These are phyloP conservation scores for Cryphonectria radicalis DNA, from an alignment of 2,329 filamentous ascomycete genomes.

Conservation along the genomic window DNA sequence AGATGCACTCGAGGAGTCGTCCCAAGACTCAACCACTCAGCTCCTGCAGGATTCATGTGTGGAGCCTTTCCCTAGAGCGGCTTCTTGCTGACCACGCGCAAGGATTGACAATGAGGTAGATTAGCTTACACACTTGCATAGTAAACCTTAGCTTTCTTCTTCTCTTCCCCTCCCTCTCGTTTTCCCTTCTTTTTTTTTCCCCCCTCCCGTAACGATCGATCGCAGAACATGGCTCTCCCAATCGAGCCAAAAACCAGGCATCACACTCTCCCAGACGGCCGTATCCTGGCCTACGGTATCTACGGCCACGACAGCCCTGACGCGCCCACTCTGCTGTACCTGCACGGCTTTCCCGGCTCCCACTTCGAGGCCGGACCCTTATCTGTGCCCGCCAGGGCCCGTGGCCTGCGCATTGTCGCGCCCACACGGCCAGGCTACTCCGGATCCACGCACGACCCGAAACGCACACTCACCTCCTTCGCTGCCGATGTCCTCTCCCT, in stretches of 20 bases:
- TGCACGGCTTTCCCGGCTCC: slow-evolving; percentile 39
- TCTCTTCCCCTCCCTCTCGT: no score
- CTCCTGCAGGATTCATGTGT: neutral
- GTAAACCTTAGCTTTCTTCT: neutral
- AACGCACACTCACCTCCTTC: slow-evolving; percentile 32
- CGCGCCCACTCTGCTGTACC: slow-evolving; percentile 34
- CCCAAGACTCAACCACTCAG: neutral
- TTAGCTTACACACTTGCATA: neutral
- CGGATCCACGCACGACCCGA: slow-evolving; percentile 26
- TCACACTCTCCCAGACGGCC: slow-evolving; percentile 34
- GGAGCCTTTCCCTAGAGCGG: neutral
- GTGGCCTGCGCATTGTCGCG: slow-evolving; percentile 36
- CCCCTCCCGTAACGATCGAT: neutral
- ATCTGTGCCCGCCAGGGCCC: slow-evolving; percentile 28
- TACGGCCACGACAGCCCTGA: slow-evolving; percentile 34
- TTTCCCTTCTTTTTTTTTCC: no score
- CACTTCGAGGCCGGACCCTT: slow-evolving; percentile 34
- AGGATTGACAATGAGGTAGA: neutral
- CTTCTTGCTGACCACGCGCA: neutral
- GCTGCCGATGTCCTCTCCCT: slow-evolving; percentile 34
- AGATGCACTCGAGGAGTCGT: neutral
- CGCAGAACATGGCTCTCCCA: neutral
- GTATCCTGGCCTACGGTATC: slow-evolving; percentile 37
- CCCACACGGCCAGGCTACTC: slow-evolving; percentile 40
- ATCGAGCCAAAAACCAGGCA: neutral